Base-by-base conservation (phyloP, 495 filamentous ascomycete species). In the Hapsidospora chrysogenum region DNA sequence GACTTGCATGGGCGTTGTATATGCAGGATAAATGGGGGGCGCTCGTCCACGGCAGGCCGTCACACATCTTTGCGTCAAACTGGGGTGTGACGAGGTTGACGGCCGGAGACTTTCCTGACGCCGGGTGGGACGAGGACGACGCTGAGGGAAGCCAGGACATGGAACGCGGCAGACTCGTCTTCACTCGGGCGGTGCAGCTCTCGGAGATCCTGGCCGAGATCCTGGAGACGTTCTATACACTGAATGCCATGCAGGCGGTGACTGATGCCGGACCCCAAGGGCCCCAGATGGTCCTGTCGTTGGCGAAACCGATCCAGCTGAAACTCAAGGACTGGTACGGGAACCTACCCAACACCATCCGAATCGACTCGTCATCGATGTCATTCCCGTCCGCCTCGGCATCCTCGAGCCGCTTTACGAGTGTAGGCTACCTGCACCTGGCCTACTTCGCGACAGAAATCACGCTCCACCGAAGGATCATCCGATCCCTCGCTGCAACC, bases 361-460 rank as follows among this genome's bases (percentile, higher is more conserved):
- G 72, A 16, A 81, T 87, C 69, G 78, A 85, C 42, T 47, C 53
- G 17, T 59, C 61, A 16, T 46, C 46, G 20, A 46, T 41, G 29
- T 37, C 29, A n/a, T 57, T 60, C 33, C 58, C 61, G 16, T 46
- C 46, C 22, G 46, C 41, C 29, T 37, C 29, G 33, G 35, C 38
- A 21, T 28, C 44, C 7, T 48, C 56, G n/a, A 52, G 46, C 27
- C 64, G 64, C 30, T 60, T 75, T 33, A 73, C 66, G 21, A 66
- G 68, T 39, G 70, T 64, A 50, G 83, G 83, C 28, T 84, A 75
- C 45, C 64, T 92, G 26, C 82, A 87, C 52, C 69, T 92, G 14
- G 80, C 76, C 28, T 85, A 87, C 55, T 85, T 83, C 45, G 80
- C 83, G 17, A 75, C 78, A 9, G 83, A 87, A 47, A 83, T 87